Conservation (phyloP, 2,329 filamentous ascomycete species). For the Aspergillus puulaauensis region DNA sequence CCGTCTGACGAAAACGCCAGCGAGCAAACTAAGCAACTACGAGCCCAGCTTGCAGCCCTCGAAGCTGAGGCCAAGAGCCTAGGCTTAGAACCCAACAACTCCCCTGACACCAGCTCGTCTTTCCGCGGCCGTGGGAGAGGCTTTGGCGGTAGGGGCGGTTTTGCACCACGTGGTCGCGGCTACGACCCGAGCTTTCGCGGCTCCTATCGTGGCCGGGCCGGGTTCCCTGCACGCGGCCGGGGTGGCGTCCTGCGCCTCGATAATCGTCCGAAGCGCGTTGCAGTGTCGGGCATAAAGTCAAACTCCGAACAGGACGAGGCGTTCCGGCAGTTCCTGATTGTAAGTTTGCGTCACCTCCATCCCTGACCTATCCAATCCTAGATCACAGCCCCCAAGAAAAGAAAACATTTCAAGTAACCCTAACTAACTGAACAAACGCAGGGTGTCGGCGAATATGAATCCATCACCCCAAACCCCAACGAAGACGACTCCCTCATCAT, state of each 20-base stretch:
- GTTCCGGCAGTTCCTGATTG: constrained; percentile 56
- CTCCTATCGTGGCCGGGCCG: constrained; percentile 45
- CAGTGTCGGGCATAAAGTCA: constrained; percentile 49
- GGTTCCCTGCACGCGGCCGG: constrained; percentile 34
- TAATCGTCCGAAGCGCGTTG: constrained; percentile 57
- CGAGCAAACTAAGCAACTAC: constrained; percentile 53
- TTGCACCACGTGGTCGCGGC: constrained; percentile 39
- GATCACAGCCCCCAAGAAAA: background rate
- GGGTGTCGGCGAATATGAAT: constrained; percentile 49
- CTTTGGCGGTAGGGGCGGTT: constrained; percentile 35
- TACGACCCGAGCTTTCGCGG: constrained; percentile 41
- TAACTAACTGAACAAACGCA: constrained; percentile 21
- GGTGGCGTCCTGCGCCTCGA: constrained; percentile 58
- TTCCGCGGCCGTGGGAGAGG: constrained; percentile 40
- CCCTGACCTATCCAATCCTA: background rate
- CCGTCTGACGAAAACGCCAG: constrained; percentile 37
- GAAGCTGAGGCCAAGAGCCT: constrained; percentile 56
- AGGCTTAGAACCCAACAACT: constrained; percentile 48
- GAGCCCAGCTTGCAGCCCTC: constrained; percentile 54
- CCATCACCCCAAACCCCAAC: constrained; percentile 43
- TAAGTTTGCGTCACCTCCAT: constrained; percentile 26
- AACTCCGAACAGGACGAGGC: constrained; percentile 55
- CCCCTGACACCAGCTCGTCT: constrained; percentile 29
- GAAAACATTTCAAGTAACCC: background rate
- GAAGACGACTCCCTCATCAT: constrained; percentile 42